Conservation (phyloP, 495 filamentous ascomycete genomes). For the Bacidia gigantensis region DNA sequence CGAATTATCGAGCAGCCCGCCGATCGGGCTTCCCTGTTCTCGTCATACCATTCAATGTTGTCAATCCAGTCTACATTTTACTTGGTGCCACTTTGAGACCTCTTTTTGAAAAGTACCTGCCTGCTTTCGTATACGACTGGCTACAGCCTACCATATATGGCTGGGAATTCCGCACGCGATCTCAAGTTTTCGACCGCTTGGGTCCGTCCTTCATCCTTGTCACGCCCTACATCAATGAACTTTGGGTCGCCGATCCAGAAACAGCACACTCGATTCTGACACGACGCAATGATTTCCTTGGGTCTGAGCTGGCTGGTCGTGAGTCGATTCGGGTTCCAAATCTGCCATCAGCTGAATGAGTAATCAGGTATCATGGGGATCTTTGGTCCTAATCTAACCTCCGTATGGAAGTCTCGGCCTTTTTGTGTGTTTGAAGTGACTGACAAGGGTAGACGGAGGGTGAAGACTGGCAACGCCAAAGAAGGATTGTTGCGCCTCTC, state of each 20-base stretch:
- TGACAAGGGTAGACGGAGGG: constrained; percentile 4
- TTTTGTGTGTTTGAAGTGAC: neutral
- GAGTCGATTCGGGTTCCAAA: no score
- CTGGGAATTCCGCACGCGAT: neutral
- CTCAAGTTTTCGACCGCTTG: neutral
- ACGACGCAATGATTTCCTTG: neutral
- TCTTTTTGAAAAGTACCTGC: neutral
- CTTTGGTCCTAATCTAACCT: neutral
- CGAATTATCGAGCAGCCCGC: neutral
- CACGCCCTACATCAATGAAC: neutral
- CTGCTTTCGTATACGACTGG: neutral
- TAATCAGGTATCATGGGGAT: neutral
- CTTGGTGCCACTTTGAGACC: neutral
- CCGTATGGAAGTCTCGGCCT: neutral
- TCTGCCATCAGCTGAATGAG: neutral
- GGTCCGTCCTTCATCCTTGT: neutral
- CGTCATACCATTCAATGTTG: neutral
- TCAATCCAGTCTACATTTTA: neutral
- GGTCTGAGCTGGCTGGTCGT: neutral
- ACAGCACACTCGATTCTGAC: neutral
- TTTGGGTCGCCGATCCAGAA: neutral
- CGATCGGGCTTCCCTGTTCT: neutral
- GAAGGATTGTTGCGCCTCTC: constrained; percentile 23
- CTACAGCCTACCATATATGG: neutral
- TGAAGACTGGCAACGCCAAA: constrained; percentile 23